phyloP scores from a whole-genome alignment of 208 protist genomes.

The Wallacemonas sp. region DNA sequence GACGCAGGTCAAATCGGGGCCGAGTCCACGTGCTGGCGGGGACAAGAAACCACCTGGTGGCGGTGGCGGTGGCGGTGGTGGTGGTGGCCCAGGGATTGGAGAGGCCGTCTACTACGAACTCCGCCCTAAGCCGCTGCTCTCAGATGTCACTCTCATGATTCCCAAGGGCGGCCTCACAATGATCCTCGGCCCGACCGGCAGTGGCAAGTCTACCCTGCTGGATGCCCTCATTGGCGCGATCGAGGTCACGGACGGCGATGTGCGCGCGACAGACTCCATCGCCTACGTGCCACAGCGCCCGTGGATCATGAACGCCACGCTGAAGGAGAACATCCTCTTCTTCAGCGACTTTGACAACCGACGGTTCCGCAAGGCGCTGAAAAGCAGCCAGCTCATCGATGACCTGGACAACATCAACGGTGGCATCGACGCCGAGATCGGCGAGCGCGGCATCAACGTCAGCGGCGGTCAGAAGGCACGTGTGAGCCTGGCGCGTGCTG shows the following conservation, averaged over 20 bases:
- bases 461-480: constrained; percentile 80
- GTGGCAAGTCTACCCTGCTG: constrained; percentile 77
- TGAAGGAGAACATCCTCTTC: constrained; percentile 94
- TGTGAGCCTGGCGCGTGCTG: constrained; percentile 64
- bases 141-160: constrained; percentile 28
- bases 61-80: neutral
- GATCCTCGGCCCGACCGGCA: constrained; percentile 76
- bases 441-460: constrained; percentile 66
- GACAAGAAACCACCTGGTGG: neutral
- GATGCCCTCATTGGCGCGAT: constrained; percentile 51
- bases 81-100: neutral
- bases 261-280: constrained; percentile 35
- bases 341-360: constrained; percentile 54
- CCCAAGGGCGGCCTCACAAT: constrained; percentile 35
- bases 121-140: constrained; percentile 26
- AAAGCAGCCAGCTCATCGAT: constrained; percentile 58
- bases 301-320: constrained; percentile 90
- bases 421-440: constrained; percentile 82
- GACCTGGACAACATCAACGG: constrained; percentile 71
- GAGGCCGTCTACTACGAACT: constrained; percentile 18
- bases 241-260: constrained; percentile 31
- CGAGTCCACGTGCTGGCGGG: no score
- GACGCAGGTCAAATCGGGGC: neutral
- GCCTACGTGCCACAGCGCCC: constrained; percentile 90
- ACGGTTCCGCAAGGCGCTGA: constrained; percentile 50